A percentile compares a stretch with the other conserved stretches of the same genome.
phyloP scores from a whole-genome alignment of 768 basidiomycete species.

The Suillus subaureus region DNA sequence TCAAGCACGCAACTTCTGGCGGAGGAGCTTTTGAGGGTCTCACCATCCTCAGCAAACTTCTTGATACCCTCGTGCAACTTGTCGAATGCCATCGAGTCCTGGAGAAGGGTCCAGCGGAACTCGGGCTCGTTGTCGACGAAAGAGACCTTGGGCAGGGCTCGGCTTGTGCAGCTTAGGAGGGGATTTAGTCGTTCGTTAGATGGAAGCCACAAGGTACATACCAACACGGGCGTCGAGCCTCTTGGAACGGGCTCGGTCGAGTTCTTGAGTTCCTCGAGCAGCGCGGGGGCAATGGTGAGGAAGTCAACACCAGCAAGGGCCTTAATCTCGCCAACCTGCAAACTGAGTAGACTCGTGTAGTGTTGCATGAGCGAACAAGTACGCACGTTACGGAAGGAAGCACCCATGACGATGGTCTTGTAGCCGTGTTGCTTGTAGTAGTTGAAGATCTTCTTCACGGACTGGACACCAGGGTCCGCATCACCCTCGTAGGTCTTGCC shows the following conservation, averaged over 20 bases:
- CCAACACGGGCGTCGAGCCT: slow-evolving; percentile 71
- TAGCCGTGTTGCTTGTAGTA: slow-evolving; percentile 99
- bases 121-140: slow-evolving; percentile 93
- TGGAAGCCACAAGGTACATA: not conserved
- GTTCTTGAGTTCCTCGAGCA: slow-evolving; percentile 92
- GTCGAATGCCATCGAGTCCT: slow-evolving; percentile 98
- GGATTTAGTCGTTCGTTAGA: not conserved
- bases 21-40: slow-evolving; percentile 84
- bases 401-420: slow-evolving; percentile 99
- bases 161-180: slow-evolving; percentile 48
- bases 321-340: slow-evolving; percentile 87
- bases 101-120: slow-evolving; percentile 92
- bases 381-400: slow-evolving; percentile 96
- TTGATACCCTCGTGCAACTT: slow-evolving; percentile 98
- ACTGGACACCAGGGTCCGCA: slow-evolving; percentile 93
- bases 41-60: slow-evolving; percentile 96
- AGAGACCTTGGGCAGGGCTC: slow-evolving; percentile 76
- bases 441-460: slow-evolving; percentile 97
- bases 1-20: slow-evolving; percentile 53
- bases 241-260: slow-evolving; percentile 75
- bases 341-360: slow-evolving; percentile 10
- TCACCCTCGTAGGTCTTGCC: slow-evolving; percentile 90
- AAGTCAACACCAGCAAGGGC: slow-evolving; percentile 96
- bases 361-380: slow-evolving; percentile 8
- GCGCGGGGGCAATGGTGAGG: slow-evolving; percentile 89